Conservation (phyloP, 2,329 filamentous ascomycete species). For the Sporothrix schenckii region DNA sequence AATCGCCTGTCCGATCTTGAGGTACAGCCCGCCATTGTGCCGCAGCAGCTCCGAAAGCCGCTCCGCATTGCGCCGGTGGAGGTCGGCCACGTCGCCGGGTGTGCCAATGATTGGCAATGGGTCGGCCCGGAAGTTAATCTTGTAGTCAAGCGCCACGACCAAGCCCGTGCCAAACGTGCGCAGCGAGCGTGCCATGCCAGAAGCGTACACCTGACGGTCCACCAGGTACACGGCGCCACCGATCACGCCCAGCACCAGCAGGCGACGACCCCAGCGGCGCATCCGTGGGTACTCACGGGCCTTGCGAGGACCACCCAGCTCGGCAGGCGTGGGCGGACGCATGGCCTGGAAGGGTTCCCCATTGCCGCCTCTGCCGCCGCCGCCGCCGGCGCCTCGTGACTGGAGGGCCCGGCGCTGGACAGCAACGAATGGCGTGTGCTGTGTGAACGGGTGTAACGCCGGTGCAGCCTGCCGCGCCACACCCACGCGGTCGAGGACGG, state of each 20-base stretch:
- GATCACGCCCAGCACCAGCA: constrained; percentile 63
- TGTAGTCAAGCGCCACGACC: constrained; percentile 87
- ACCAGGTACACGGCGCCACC: constrained; percentile 66
- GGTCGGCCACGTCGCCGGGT: constrained; percentile 68
- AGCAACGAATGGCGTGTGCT: not conserved
- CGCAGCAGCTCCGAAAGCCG: constrained; percentile 79
- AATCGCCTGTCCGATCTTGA: constrained; percentile 98
- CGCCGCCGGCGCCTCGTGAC: constrained; percentile 6
- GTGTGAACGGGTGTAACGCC: not conserved
- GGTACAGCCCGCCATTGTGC: constrained; percentile 86
- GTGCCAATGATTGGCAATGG: constrained; percentile 56
- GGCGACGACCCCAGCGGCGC: constrained; percentile 75
- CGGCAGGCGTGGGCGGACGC: constrained; percentile 75
- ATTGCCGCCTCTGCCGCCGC: not conserved
- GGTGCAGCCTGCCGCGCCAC: not conserved
- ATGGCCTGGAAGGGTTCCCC: constrained; percentile 61
- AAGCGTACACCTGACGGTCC: constrained; percentile 77
- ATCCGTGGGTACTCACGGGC: constrained; percentile 72
- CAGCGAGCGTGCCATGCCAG: constrained; percentile 74
- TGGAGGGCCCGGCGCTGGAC: constrained; percentile 10
- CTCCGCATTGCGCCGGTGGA: constrained; percentile 84
- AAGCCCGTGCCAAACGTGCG: constrained; percentile 81
- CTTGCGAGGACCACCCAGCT: constrained; percentile 70
- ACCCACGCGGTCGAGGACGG: not conserved
- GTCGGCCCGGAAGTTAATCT: constrained; percentile 86